phyloP scores from a whole-genome alignment of 176 grass and related monocot species.

The Raddia guianensis region DNA sequence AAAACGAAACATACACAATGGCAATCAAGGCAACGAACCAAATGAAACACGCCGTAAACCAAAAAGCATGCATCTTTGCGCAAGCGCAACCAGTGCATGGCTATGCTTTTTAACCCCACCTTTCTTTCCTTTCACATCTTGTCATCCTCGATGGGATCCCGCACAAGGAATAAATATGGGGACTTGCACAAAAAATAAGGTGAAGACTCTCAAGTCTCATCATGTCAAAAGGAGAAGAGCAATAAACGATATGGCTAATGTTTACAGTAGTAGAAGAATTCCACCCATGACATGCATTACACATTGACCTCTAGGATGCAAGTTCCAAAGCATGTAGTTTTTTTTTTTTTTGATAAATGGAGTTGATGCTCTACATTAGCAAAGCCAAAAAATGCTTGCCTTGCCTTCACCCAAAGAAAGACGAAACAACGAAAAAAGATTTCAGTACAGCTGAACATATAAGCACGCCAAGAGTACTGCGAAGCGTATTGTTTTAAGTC shows the following conservation, averaged over 20 bases:
- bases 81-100: slow-evolving; percentile 8
- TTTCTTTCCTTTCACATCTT: slow-evolving; percentile 77
- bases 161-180: slow-evolving; percentile 54
- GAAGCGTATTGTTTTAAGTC: slow-evolving; percentile 39
- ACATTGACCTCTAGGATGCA: slow-evolving; percentile 50
- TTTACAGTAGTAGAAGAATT: slow-evolving; percentile 8
- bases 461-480: slow-evolving; percentile 51
- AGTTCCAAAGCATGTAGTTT: slow-evolving; percentile 52
- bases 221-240: slow-evolving; percentile 38
- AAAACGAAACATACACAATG: background rate
- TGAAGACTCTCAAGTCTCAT: background rate
- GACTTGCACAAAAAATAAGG: slow-evolving; percentile 56
- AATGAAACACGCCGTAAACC: slow-evolving; percentile 21
- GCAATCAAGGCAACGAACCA: slow-evolving; percentile 26
- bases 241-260: slow-evolving; percentile 3
- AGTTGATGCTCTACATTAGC: slow-evolving; percentile 43
- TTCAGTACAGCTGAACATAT: background rate
- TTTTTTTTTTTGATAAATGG: background rate
- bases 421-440: background rate
- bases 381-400: slow-evolving; percentile 18
- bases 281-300: slow-evolving; percentile 54
- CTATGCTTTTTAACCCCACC: slow-evolving; percentile 46
- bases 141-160: slow-evolving; percentile 58
- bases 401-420: slow-evolving; percentile 47
- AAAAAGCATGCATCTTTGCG: slow-evolving; percentile 17